phyloP scores from a whole-genome alignment of 2,329 filamentous ascomycete species.

The Immersiporthe knoxdaviesiana region DNA sequence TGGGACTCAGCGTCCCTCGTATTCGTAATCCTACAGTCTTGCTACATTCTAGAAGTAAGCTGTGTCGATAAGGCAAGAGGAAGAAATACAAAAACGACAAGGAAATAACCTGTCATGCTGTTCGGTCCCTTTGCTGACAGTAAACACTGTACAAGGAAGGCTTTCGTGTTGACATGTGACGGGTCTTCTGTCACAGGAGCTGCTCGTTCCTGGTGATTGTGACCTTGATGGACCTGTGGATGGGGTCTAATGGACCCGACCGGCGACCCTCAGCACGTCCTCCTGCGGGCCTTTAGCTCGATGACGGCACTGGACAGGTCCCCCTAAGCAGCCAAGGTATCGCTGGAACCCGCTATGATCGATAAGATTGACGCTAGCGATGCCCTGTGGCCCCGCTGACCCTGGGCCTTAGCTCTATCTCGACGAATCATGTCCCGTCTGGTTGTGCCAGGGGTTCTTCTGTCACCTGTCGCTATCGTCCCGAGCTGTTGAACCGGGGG shows the following conservation, averaged over 20 bases:
- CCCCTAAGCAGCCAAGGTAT: neutral
- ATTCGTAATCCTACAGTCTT: neutral
- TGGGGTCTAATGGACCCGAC: neutral
- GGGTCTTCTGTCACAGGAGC: neutral
- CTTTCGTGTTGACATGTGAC: neutral
- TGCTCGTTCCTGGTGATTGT: neutral
- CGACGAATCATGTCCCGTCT: slow-evolving; percentile 9
- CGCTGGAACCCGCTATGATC: slow-evolving; percentile 17
- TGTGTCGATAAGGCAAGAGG: neutral
- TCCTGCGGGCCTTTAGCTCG: neutral
- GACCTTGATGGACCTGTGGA: neutral
- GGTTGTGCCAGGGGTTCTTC: neutral
- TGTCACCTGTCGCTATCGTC: slow-evolving; percentile 17
- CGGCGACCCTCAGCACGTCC: neutral
- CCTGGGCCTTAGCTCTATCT: neutral
- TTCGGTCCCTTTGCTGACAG: too few relatives aligned
- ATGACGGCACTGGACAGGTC: neutral
- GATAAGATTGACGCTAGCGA: slow-evolving; percentile 22
- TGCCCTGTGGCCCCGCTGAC: neutral
- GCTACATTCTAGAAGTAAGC: neutral
- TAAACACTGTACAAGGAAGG: too few relatives aligned
- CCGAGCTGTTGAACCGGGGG: neutral
- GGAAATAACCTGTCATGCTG: too few relatives aligned
- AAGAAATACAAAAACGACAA: too few relatives aligned
- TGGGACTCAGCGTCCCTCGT: neutral